Conservation (phyloP, 768 basidiomycete species). For the Leucocoprinus birnbaumii region DNA sequence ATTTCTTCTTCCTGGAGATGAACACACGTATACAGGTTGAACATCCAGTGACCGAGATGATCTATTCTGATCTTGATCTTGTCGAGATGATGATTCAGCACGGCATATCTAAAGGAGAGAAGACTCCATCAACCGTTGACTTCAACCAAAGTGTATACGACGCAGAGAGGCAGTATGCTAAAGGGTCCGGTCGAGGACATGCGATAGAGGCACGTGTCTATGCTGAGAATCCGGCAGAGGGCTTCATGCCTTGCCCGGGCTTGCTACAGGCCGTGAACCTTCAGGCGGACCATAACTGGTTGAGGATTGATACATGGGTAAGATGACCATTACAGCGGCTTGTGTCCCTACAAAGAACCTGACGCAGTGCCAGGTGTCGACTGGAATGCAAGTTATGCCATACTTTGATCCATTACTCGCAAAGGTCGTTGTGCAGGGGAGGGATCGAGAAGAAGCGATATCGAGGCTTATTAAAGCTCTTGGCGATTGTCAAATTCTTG, state of each 20-base stretch:
- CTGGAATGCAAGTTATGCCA: constrained; percentile 47
- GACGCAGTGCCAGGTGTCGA: constrained; percentile 33
- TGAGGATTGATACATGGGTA: constrained; percentile 63
- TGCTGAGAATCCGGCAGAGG: constrained; percentile 57
- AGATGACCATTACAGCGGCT: constrained; percentile 1
- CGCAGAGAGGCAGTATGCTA: constrained; percentile 11
- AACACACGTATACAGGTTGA: constrained; percentile 73
- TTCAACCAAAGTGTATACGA: constrained; percentile 39
- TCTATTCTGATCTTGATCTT: constrained; percentile 54
- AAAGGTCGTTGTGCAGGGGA: constrained; percentile 56
- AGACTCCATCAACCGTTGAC: constrained; percentile 15
- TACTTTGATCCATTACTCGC: constrained; percentile 58
- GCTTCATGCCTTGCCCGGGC: constrained; percentile 59
- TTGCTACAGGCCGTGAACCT: constrained; percentile 55
- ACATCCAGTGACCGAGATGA: constrained; percentile 61
- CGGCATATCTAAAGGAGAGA: constrained; percentile 35
- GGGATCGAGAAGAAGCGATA: constrained; percentile 43
- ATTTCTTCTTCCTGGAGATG: constrained; percentile 72
- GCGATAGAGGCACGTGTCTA: constrained; percentile 61
- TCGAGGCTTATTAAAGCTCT: constrained; percentile 37
- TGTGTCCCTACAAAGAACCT: background rate
- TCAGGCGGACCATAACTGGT: constrained; percentile 37
- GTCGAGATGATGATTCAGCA: constrained; percentile 65
- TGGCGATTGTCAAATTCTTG: constrained; percentile 38
- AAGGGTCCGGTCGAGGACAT: constrained; percentile 20